Evolutionary conservation across 2,329 filamentous ascomycete species (phyloP).

Genomic region (Nannizziopsis arthrosporioides): DNA sequence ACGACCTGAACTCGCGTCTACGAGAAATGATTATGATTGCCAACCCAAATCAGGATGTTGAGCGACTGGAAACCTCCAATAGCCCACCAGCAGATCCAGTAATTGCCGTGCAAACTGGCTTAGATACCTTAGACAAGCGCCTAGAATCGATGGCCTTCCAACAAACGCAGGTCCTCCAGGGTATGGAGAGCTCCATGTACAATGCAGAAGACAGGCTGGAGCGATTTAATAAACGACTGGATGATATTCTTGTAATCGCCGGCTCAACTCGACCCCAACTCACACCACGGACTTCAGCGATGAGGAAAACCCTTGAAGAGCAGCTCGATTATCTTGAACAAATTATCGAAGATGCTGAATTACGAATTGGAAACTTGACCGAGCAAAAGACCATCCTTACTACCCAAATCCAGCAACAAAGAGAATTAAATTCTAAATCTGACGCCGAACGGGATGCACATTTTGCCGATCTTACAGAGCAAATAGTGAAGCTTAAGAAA

Average conservation of each 20-base stretch:
- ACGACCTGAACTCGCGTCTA: conserved; percentile 55
- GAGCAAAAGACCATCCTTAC: conserved; percentile 84
- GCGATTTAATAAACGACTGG: conserved; percentile 51
- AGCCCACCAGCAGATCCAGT: conserved; percentile 20
- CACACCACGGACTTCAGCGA: conserved; percentile 45
- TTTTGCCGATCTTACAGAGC: conserved; percentile 35
- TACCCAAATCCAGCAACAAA: conserved; percentile 88
- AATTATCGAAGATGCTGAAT: conserved; percentile 68
- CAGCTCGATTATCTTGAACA: conserved; percentile 66
- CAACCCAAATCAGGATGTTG: conserved; percentile 27
- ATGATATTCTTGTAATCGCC: conserved; percentile 43
- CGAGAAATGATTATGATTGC: conserved; percentile 51
- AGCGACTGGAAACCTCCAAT: conserved; percentile 24
- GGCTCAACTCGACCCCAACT: conserved; percentile 34
- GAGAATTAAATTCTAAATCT: conserved; percentile 79
- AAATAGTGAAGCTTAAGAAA: conserved; percentile 50
- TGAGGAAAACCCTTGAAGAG: conserved; percentile 48
- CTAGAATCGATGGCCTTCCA: conserved; percentile 50
- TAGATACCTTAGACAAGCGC: conserved; percentile 60
- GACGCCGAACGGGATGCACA: conserved; percentile 48
- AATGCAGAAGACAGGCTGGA: conserved; percentile 45
- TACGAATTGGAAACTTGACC: conserved; percentile 62
- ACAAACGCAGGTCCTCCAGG: conserved; percentile 19
- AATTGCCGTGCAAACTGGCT: conserved; percentile 41
- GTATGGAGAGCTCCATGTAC: conserved; percentile 20